Evolutionary conservation across 2,329 filamentous ascomycete species (phyloP), one percentile per base, ranked within the genome.

Genomic region (Purpureocillium takamizusanense): DNA sequence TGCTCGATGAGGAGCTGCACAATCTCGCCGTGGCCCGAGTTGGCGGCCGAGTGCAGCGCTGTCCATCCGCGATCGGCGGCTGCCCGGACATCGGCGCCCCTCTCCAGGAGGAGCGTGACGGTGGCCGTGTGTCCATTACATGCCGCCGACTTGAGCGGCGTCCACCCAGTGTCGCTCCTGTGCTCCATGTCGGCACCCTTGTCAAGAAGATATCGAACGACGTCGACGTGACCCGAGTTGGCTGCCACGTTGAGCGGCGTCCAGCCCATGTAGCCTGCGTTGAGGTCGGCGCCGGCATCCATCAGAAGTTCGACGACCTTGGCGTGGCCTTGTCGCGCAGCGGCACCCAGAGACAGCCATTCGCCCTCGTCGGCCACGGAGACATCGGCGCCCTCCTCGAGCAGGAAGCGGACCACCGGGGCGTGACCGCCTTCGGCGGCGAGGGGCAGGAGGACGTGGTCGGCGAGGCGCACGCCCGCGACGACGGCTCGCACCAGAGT

Each of bases 21-120:
- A 8, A 46, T 30, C 8, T 31, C 2, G 6, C 36, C 18, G 21
- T 43, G 36, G 17, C 45, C 45, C 13, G 37, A 41, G 11, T 42
- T 41, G 7, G 45, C 43, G 4, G 45, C 45, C 5, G 39, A 42
- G 33, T 45, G 43, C 31, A 47, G 31, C 11, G 45, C 39, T 31
- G 40, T 42, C 41, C 41, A 46, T 11, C 36, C 31, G 4, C 41
- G 37, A 13, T 21, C 38, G 10, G 40, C 39, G 13, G 41, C 31
- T 6, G 29, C 29, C 18, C 43, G 18, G 5, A 43, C 43, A n/a
- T 41, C 32, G 4, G 43, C 45, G 9, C 45, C 45, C 5, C 38
- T 33, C 7, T 30, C 37, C 3, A 47, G 39, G 14, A 47, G 23
- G 2, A 47, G 21, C 25, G 31, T 35, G 11, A 34, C 39, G 7